Conservation (phyloP, 2,329 filamentous ascomycete species). For the Davidsoniella australis region DNA sequence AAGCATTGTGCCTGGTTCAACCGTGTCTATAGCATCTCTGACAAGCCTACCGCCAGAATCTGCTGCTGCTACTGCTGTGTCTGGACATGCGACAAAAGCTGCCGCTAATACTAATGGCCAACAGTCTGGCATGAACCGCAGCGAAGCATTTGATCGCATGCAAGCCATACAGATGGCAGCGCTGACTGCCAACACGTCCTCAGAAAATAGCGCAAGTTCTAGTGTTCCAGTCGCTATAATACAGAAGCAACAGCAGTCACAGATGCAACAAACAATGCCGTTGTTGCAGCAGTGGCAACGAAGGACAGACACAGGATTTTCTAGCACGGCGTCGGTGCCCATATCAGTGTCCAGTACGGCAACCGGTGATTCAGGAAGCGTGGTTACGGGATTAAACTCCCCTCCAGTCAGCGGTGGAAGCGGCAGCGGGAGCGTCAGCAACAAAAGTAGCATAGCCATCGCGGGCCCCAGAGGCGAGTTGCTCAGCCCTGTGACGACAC, state of each 20-base stretch:
- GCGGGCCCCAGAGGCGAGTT: too few species aligned
- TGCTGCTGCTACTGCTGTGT: slow-evolving; percentile 14
- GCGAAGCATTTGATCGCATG: slow-evolving; percentile 10
- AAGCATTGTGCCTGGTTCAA: neutral
- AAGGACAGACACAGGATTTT: neutral
- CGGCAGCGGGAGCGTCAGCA: too few species aligned
- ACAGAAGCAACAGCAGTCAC: neutral
- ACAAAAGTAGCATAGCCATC: too few species aligned
- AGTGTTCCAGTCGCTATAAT: neutral
- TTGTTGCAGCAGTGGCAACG: neutral
- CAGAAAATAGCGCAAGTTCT: too few species aligned
- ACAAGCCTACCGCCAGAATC: slow-evolving; percentile 17
- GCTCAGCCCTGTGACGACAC: neutral
- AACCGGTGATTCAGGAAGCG: too few species aligned
- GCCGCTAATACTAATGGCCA: slow-evolving; percentile 19
- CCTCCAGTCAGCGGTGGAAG: too few species aligned
- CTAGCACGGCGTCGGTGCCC: neutral
- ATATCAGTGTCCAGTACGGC: too few species aligned
- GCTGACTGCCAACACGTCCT: neutral
- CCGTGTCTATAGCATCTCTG: slow-evolving; percentile 4
- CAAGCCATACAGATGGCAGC: slow-evolving; percentile 8
- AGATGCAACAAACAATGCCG: slow-evolving; percentile 1
- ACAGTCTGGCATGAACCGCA: slow-evolving; percentile 5
- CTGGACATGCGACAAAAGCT: slow-evolving; percentile 14
- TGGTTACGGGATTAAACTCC: too few species aligned